Conservation (phyloP, 495 filamentous ascomycete genomes). For the Pseudomonodictys pantanalensis region DNA sequence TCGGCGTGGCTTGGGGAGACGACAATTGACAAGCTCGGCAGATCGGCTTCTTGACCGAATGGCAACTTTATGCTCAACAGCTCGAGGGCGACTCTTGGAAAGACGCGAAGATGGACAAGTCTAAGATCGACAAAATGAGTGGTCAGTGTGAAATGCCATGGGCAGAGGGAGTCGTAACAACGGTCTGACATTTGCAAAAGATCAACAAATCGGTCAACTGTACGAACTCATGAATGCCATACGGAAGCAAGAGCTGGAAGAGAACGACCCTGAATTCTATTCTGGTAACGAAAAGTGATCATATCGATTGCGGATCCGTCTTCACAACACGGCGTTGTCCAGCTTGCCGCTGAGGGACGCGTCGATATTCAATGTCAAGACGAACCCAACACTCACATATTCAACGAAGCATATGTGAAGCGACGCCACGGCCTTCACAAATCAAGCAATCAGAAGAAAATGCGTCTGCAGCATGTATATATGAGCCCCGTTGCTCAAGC, state of each 20-base stretch:
- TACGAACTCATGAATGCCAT: slow-evolving; percentile 93
- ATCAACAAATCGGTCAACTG: slow-evolving; percentile 88
- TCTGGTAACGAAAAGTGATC: slow-evolving; percentile 4
- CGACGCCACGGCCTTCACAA: not conserved
- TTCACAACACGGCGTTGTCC: not conserved
- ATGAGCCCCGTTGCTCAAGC: too few species aligned
- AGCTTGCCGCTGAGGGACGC: too few species aligned
- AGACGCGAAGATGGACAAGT: slow-evolving; percentile 71
- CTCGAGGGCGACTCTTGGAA: slow-evolving; percentile 82
- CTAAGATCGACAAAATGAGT: slow-evolving; percentile 89
- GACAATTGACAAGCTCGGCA: slow-evolving; percentile 37
- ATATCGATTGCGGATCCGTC: not conserved
- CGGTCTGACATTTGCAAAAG: slow-evolving; percentile 44
- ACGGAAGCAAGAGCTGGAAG: slow-evolving; percentile 55
- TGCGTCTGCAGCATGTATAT: too few species aligned
- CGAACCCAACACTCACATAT: not conserved
- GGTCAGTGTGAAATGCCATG: slow-evolving; percentile 54
- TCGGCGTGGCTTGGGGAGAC: not conserved
- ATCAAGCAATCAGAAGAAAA: too few species aligned
- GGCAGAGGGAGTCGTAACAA: not conserved
- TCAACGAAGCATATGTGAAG: not conserved
- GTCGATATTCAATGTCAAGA: not conserved
- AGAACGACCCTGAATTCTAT: slow-evolving; percentile 33
- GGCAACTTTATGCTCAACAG: slow-evolving; percentile 90
- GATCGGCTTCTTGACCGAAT: slow-evolving; percentile 95